These are phyloP conservation scores for Saccharomyces hybrid DNA, from an alignment of 1,139 yeast species.

Conservation along the genomic window DNA sequence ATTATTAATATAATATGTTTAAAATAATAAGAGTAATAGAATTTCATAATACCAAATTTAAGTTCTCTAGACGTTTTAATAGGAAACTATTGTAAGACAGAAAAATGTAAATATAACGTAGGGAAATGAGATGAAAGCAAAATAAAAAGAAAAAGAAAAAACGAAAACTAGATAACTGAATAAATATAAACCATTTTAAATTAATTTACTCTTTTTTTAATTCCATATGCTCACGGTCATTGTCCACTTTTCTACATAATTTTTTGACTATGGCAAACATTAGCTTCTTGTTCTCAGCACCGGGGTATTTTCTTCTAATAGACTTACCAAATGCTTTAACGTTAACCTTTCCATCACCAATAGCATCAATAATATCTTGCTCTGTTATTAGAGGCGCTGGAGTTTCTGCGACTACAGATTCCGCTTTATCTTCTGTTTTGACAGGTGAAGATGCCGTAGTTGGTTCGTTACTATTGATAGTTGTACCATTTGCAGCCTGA, in stretches of 20 bases:
- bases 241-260: conserved; percentile 53
- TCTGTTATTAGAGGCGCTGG: conserved; percentile 43
- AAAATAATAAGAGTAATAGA: not conserved
- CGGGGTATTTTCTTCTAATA: conserved; percentile 55
- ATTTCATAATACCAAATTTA: conserved; percentile 1
- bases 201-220: conserved; percentile 35
- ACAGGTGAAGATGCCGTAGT: conserved; percentile 7
- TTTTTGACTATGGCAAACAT: conserved; percentile 63
- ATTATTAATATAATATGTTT: no score
- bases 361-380: conserved; percentile 60
- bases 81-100: not conserved
- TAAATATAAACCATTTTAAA: not conserved
- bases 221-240: conserved; percentile 48
- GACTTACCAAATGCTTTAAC: conserved; percentile 56
- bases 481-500: conserved; percentile 38
- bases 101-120: not conserved
- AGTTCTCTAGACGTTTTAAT: no score
- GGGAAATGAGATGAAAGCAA: not conserved
- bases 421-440: conserved; percentile 9
- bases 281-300: conserved; percentile 58
- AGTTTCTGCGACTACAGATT: conserved; percentile 26
- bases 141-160: not conserved
- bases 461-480: conserved; percentile 13
- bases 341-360: conserved; percentile 36
- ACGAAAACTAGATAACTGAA: not conserved